These are phyloP conservation scores for Suillus subaureus DNA, from an alignment of 768 basidiomycete genomes.

Conservation along the genomic window DNA sequence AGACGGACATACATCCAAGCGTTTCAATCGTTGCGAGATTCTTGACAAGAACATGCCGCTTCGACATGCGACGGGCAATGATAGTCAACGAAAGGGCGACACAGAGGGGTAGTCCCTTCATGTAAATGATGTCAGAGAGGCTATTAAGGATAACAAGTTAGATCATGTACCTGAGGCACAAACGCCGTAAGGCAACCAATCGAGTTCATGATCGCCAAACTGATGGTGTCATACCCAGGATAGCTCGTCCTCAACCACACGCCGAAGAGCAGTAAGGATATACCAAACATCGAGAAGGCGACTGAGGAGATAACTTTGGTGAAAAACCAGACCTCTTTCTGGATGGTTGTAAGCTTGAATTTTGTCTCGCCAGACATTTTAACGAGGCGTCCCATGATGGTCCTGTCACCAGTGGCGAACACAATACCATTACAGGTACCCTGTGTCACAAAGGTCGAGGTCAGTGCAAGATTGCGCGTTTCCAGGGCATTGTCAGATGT, in stretches of 20 bases:
- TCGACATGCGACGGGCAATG: conserved; percentile 49
- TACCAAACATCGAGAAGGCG: conserved; percentile 42
- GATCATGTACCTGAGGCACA: conserved; percentile 39
- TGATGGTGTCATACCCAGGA: conserved; percentile 38
- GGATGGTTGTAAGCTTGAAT: conserved; percentile 49
- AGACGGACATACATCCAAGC: conserved; percentile 50
- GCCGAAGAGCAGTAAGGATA: conserved; percentile 43
- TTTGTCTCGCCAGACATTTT: conserved; percentile 51
- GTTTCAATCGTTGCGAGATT: conserved; percentile 57
- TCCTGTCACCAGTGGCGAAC: conserved; percentile 46
- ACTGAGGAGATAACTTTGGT: conserved; percentile 50
- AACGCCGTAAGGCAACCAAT: conserved; percentile 43
- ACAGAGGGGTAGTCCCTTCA: conserved; percentile 41
- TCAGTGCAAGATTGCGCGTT: conserved; percentile 51
- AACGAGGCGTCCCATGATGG: conserved; percentile 56
- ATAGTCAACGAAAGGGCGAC: conserved; percentile 56
- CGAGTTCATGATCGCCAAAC: conserved; percentile 39
- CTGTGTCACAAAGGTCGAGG: conserved; percentile 44
- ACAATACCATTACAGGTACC: conserved; percentile 44
- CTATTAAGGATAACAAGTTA: not conserved
- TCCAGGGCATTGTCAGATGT: conserved; percentile 53
- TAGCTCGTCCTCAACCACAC: conserved; percentile 42
- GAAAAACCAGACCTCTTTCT: conserved; percentile 52
- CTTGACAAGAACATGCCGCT: conserved; percentile 50
- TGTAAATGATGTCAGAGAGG: not conserved